Percentiles rank a stretch among this genome's conserved stretches.
Evolutionary conservation across 1,284 basidiomycete species (phyloP).

Genomic region (Takashimella koratensis): DNA sequence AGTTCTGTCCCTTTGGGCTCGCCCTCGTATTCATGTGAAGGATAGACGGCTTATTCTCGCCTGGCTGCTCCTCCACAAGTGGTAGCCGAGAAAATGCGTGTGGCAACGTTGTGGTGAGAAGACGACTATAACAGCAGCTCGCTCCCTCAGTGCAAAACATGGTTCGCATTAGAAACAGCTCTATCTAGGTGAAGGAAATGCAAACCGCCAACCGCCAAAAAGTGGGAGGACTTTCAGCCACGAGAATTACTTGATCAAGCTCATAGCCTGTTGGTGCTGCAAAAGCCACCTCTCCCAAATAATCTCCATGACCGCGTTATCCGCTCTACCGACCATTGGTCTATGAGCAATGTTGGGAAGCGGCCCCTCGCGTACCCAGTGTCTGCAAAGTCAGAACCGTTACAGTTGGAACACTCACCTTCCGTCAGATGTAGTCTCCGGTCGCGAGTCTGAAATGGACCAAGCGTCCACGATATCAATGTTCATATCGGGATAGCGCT

Average conservation of each 20-base stretch:
- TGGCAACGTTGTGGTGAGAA: no score
- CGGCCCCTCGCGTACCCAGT: not conserved
- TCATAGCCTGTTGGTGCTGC: not conserved
- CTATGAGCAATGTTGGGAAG: not conserved
- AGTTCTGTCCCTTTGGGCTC: no score
- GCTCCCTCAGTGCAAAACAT: no score
- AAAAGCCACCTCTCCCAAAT: constrained; percentile 1
- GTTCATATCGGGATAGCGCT: not conserved
- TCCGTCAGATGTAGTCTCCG: constrained; percentile 1
- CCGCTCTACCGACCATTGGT: not conserved
- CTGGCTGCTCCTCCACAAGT: no score
- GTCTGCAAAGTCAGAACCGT: not conserved
- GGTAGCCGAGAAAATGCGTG: no score
- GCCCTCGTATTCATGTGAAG: no score
- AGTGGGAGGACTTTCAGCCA: not conserved
- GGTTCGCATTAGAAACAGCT: no score
- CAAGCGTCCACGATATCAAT: not conserved
- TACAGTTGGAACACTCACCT: not conserved
- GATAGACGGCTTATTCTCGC: no score
- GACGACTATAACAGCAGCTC: no score
- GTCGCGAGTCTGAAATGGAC: not conserved
- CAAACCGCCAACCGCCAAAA: no score
- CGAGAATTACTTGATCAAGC: not conserved
- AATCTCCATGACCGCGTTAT: constrained; percentile 1
- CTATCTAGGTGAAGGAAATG: no score